Conservation (phyloP, 371 early-diverging fungal genomes). For the Phascolomyces articulosus region DNA sequence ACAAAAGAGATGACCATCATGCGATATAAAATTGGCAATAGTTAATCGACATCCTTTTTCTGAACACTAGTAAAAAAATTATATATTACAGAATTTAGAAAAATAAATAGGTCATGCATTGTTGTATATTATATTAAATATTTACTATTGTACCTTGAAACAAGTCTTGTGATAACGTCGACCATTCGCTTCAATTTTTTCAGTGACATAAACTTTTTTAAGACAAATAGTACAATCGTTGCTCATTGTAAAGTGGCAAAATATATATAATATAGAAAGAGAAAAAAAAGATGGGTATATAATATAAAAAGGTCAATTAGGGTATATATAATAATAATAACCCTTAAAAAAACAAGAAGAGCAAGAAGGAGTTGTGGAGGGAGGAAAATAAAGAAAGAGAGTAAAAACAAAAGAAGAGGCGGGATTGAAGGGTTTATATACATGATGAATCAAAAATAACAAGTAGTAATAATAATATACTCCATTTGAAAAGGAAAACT, state of each 20-base stretch:
- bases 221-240: constrained; percentile 55
- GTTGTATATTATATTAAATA: background rate
- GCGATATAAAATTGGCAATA: constrained; percentile 37
- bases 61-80: constrained; percentile 17
- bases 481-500: background rate
- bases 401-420: too few species aligned
- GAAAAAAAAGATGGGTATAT: background rate
- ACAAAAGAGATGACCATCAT: constrained; percentile 34
- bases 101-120: background rate
- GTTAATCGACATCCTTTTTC: constrained; percentile 43
- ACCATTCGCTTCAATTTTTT: constrained; percentile 64
- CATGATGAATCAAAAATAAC: background rate
- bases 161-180: constrained; percentile 60
- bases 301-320: too few species aligned
- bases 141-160: constrained; percentile 44
- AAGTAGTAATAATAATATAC: too few species aligned
- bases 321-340: too few species aligned
- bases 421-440: background rate
- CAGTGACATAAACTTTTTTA: constrained; percentile 63
- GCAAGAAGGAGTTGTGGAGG: background rate
- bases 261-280: too few species aligned
- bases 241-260: background rate
- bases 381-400: too few species aligned
- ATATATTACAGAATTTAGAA: background rate
- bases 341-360: background rate